phyloP scores from a whole-genome alignment of 2,329 filamentous ascomycete species.

The Penicillium sp. region DNA sequence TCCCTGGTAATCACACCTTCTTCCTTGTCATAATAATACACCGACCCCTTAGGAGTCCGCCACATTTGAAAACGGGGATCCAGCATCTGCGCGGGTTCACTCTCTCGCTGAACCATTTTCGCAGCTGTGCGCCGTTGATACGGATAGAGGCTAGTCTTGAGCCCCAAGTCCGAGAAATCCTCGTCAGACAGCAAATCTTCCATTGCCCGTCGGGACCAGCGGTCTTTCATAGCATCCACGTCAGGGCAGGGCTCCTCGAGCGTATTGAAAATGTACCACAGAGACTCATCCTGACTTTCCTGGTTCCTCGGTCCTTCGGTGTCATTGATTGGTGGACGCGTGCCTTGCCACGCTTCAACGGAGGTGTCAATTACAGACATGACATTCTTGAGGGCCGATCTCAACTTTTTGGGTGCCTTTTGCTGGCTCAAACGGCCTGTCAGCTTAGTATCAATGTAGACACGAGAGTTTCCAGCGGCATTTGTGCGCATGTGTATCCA shows the following conservation, averaged over 20 bases:
- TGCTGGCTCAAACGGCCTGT: constrained; percentile 30
- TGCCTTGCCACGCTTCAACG: constrained; percentile 36
- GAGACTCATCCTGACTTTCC: constrained; percentile 36
- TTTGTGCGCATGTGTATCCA: constrained; percentile 33
- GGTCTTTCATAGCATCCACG: constrained; percentile 27
- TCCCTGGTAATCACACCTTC: constrained; percentile 57
- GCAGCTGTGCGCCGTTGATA: constrained; percentile 78
- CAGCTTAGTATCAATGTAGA: constrained; percentile 42
- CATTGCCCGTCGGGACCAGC: constrained; percentile 35
- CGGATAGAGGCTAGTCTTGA: constrained; percentile 59
- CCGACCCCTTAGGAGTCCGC: constrained; percentile 54
- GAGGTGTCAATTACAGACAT: constrained; percentile 40
- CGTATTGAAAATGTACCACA: constrained; percentile 50
- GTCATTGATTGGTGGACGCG: constrained; percentile 4
- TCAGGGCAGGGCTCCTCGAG: constrained; percentile 37
- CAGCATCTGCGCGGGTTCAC: constrained; percentile 55
- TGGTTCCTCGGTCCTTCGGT: constrained; percentile 13
- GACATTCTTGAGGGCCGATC: constrained; percentile 35
- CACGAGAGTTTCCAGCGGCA: constrained; percentile 22
- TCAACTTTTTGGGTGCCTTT: constrained; percentile 31
- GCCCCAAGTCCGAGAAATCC: constrained; percentile 27
- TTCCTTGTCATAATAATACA: constrained; percentile 66
- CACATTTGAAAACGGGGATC: constrained; percentile 66
- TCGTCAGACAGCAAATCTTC: constrained; percentile 28
- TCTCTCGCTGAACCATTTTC: constrained; percentile 76